phyloP scores from a whole-genome alignment of 2,329 filamentous ascomycete species.

The Paecilomyces dactylethromorphus region DNA sequence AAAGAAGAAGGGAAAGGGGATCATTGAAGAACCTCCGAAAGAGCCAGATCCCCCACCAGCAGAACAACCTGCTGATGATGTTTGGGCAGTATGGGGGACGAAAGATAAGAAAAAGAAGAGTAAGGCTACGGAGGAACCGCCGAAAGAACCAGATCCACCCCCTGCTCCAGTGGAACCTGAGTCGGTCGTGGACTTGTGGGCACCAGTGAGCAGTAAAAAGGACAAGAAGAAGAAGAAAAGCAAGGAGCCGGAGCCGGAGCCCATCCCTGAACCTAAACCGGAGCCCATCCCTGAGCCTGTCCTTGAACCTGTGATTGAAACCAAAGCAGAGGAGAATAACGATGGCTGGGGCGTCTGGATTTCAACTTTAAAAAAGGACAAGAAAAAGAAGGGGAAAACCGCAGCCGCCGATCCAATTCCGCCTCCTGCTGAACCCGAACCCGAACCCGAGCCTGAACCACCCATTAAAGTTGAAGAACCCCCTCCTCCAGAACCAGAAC shows the following conservation, averaged over 20 bases:
- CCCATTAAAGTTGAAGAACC: not conserved
- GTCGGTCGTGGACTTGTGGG: slow-evolving; percentile 4
- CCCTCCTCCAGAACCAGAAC: slow-evolving; percentile 5
- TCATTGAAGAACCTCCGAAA: slow-evolving; percentile 4
- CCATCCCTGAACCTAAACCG: slow-evolving; percentile 11
- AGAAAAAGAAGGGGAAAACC: slow-evolving; percentile 20
- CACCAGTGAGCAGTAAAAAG: slow-evolving; percentile 1
- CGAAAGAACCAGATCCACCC: slow-evolving; percentile 1
- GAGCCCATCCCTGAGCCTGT: slow-evolving; percentile 18
- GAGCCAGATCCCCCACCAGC: slow-evolving; percentile 14
- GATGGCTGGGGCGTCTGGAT: slow-evolving; percentile 12
- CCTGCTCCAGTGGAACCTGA: not conserved
- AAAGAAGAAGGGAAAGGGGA: slow-evolving; percentile 41
- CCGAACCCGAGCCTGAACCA: slow-evolving; percentile 19
- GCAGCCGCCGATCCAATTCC: slow-evolving; percentile 4
- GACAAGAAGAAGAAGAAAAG: slow-evolving; percentile 6
- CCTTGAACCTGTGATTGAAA: slow-evolving; percentile 5
- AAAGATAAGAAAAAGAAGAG: slow-evolving; percentile 25
- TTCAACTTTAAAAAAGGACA: slow-evolving; percentile 37
- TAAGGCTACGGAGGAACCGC: not conserved
- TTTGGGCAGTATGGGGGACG: slow-evolving; percentile 10
- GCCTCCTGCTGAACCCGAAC: slow-evolving; percentile 10
- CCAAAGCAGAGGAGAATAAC: slow-evolving; percentile 2
- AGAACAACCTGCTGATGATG: slow-evolving; percentile 6
- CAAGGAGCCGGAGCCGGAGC: slow-evolving; percentile 9